These are phyloP conservation scores for Penicillium malachiteum DNA, from an alignment of 495 filamentous ascomycete species.

Conservation along the genomic window DNA sequence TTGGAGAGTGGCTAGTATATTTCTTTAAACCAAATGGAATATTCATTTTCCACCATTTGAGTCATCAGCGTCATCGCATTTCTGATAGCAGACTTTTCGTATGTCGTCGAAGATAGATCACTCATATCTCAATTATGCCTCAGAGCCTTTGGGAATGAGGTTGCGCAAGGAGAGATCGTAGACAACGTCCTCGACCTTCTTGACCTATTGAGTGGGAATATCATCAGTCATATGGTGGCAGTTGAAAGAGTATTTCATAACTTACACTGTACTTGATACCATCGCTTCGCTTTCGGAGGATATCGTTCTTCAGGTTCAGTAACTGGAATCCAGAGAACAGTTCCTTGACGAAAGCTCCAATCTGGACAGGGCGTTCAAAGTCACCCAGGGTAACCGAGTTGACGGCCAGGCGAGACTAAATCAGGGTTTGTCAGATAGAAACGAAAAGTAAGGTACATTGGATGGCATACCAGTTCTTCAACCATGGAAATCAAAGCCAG, in stretches of 20 bases:
- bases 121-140: slow-evolving; percentile 4
- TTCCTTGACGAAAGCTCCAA: slow-evolving; percentile 92
- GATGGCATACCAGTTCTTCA: slow-evolving; percentile 70
- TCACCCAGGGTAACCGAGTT: slow-evolving; percentile 95
- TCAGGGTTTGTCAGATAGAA: slow-evolving; percentile 1
- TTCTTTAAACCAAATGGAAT: neutral
- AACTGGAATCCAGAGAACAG: slow-evolving; percentile 94
- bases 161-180: slow-evolving; percentile 91
- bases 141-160: slow-evolving; percentile 57
- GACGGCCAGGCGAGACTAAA: slow-evolving; percentile 78
- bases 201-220: slow-evolving; percentile 51
- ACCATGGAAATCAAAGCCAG: slow-evolving; percentile 80
- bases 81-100: neutral
- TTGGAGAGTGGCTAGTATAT: neutral
- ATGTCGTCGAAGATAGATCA: neutral
- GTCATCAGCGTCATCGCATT: neutral
- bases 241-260: slow-evolving; percentile 3
- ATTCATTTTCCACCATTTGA: neutral
- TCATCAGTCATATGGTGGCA: neutral
- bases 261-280: slow-evolving; percentile 89
- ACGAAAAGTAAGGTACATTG: neutral
- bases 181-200: slow-evolving; percentile 97
- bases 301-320: slow-evolving; percentile 95
- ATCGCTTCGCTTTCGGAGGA: slow-evolving; percentile 81
- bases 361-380: slow-evolving; percentile 75